A percentile compares a stretch with the other conserved stretches of the same genome.
Conservation (phyloP, 169 alveolate species). For the Plasmodium gonderi region DNA sequence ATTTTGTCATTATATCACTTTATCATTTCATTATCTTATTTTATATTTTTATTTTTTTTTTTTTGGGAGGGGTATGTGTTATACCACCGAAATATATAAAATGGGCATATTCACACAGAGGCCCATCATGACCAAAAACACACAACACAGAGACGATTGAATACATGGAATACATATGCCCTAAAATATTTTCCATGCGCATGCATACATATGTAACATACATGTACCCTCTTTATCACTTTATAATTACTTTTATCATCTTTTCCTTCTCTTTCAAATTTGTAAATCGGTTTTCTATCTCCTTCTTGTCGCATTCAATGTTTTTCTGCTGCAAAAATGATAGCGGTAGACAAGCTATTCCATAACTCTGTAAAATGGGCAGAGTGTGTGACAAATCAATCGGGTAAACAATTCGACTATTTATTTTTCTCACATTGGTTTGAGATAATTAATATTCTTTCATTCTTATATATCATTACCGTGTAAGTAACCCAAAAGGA, state of each 20-base stretch:
- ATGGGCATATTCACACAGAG: too few relatives aligned
- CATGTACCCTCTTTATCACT: neutral
- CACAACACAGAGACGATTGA: too few relatives aligned
- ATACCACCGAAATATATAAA: too few relatives aligned
- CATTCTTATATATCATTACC: conserved; percentile 7
- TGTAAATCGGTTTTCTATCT: conserved; percentile 45
- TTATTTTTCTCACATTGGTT: neutral
- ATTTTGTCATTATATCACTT: too few relatives aligned
- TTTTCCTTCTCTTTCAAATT: conserved; percentile 59
- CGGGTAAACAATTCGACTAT: neutral
- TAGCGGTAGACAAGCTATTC: conserved; percentile 62
- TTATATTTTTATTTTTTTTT: too few relatives aligned
- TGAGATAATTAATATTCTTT: too few relatives aligned
- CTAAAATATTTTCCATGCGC: neutral
- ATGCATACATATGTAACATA: neutral
- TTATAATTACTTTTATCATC: conserved; percentile 37
- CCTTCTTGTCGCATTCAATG: conserved; percentile 31
- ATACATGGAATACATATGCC: neutral
- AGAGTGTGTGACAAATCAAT: neutral
- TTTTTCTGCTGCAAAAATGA: conserved; percentile 45
- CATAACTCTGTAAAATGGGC: conserved; percentile 37
- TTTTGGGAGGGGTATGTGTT: too few relatives aligned
- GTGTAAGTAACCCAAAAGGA: conserved; percentile 72
- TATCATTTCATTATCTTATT: too few relatives aligned
- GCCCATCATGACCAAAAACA: too few relatives aligned